Percentiles rank a stretch among this genome's conserved stretches.
Evolutionary conservation across 2,329 filamentous ascomycete genomes (phyloP).

Genomic region (Fonsecaea pugnacius): DNA sequence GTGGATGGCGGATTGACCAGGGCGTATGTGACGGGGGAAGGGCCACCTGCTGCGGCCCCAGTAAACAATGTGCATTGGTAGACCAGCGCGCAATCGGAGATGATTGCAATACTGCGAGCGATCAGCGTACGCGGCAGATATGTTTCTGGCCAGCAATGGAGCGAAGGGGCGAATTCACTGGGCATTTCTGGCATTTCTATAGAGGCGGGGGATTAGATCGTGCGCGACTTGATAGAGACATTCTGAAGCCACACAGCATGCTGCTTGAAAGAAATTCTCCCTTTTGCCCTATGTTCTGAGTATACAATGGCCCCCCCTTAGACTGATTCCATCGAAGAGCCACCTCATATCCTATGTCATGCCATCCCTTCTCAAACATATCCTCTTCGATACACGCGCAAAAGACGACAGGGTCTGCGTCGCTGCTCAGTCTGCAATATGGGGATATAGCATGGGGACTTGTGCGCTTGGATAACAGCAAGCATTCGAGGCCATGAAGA

Average conservation of each 20-base stretch:
- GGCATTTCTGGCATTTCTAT: background rate
- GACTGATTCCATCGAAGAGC: background rate
- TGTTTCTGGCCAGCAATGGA: background rate
- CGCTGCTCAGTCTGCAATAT: background rate
- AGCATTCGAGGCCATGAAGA: background rate
- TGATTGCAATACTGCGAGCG: background rate
- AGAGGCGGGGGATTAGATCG: background rate
- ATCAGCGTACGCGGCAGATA: background rate
- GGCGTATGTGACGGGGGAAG: constrained; percentile 74
- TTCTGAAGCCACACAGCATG: background rate
- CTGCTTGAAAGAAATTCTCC: background rate
- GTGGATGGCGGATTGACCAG: constrained; percentile 96
- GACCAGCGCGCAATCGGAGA: background rate
- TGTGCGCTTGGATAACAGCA: background rate
- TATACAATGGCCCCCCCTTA: background rate
- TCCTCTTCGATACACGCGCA: no score
- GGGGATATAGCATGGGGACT: background rate
- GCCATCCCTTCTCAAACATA: background rate
- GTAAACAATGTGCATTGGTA: constrained; percentile 45
- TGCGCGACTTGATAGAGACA: background rate
- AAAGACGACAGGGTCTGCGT: no score
- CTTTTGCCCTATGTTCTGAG: background rate
- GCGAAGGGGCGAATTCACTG: background rate
- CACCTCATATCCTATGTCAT: background rate
- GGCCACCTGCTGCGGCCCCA: constrained; percentile 59